Base-by-base conservation (phyloP, 352 stramenopile genomes). In the Pythium scleroteichum region DNA sequence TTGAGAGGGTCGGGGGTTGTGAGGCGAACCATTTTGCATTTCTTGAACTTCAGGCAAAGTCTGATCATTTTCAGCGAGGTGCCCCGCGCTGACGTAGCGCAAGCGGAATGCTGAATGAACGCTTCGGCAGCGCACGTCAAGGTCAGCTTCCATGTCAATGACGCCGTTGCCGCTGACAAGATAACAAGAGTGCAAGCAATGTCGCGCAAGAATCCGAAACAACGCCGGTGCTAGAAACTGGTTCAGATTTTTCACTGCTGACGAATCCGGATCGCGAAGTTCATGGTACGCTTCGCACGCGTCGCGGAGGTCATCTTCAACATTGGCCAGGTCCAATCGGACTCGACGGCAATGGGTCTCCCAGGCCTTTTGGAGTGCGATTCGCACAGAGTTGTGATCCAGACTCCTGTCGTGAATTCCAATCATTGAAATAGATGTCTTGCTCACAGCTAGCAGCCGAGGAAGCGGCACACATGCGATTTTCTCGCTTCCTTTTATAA, bases 21-120 rank as follows among this genome's bases (percentile, higher is more conserved):
- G n/a, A n/a, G n/a, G n/a, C n/a, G n/a, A n/a, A n/a, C n/a, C n/a
- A n/a, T n/a, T n/a, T n/a, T n/a, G n/a, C n/a, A n/a, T n/a, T n/a
- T n/a, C n/a, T n/a, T n/a, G n/a, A n/a, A n/a, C n/a, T n/a, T n/a
- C n/a, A n/a, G n/a, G n/a, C n/a, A 35, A 35, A 35, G 5, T 35
- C 29, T 35, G 29, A 35, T 35, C 5, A 35, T 26, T 20, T 27
- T n/a, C 19, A 26, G 3, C 6, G 47, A 13, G 4, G 6, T 44
- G 9, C 24, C 45, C 19, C 41, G 50, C 6, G 49, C 19, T 17
- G 35, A 53, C 42, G 26, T 70, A 71, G 12, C 76, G 74, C 49
- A 90, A 62, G 3, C 82, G 76, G 45, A 92, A n/a, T 12, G 82
- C 79, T 16, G 79, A 92, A 62, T 90, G 75, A 35, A 77, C 68